Conservation (phyloP, 2,329 filamentous ascomycete genomes). For the Hysterium pulicare region DNA sequence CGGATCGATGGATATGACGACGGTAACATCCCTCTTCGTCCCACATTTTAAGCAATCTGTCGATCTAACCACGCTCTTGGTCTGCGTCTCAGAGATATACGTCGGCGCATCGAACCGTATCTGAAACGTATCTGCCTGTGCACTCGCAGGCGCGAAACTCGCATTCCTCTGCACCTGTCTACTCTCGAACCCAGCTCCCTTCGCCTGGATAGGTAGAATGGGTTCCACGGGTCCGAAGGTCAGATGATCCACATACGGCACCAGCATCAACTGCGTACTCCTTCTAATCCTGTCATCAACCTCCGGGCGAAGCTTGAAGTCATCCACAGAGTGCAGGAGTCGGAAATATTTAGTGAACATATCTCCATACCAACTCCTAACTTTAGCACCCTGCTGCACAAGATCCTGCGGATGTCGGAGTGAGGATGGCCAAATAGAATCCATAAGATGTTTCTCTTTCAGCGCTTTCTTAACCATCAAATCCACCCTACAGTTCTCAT, state of each 20-base stretch:
- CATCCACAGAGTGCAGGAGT: slow-evolving; percentile 26
- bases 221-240: slow-evolving; percentile 31
- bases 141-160: background rate
- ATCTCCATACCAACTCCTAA: slow-evolving; percentile 34
- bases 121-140: slow-evolving; percentile 28
- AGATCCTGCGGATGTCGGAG: slow-evolving; percentile 25
- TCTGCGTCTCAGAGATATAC: slow-evolving; percentile 27
- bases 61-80: slow-evolving; percentile 27
- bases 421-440: slow-evolving; percentile 33
- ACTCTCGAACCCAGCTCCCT: slow-evolving; percentile 21
- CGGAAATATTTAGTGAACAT: slow-evolving; percentile 38
- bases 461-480: slow-evolving; percentile 36
- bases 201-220: slow-evolving; percentile 31
- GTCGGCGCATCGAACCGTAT: slow-evolving; percentile 32
- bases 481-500: slow-evolving; percentile 29
- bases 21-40: slow-evolving; percentile 30
- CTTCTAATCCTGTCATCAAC: slow-evolving; percentile 28
- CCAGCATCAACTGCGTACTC: slow-evolving; percentile 31
- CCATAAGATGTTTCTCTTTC: slow-evolving; percentile 37
- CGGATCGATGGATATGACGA: slow-evolving; percentile 33
- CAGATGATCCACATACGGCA: slow-evolving; percentile 33
- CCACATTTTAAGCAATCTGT: slow-evolving; percentile 37
- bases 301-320: slow-evolving; percentile 29
- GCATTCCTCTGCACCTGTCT: background rate
- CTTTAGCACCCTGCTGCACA: slow-evolving; percentile 30